Conservation (phyloP, 352 stramenopile genomes). For the Phytopythium oedochilum region DNA sequence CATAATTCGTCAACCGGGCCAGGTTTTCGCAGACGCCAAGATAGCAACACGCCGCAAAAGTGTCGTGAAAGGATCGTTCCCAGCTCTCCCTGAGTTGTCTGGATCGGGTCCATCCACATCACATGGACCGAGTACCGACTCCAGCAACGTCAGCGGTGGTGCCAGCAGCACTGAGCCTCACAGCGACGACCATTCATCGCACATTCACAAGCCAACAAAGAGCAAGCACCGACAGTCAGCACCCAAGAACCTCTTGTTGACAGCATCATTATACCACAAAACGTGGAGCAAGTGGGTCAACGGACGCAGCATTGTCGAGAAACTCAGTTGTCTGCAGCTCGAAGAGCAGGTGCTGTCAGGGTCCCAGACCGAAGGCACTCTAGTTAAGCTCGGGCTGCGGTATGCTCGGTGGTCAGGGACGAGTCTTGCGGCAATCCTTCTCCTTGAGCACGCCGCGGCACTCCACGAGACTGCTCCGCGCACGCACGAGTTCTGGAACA, state of each 20-base stretch:
- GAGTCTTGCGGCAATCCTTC: constrained; percentile 43
- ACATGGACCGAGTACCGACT: background rate
- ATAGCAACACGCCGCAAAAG: background rate
- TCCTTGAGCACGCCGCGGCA: constrained; percentile 49
- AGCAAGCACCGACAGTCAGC: background rate
- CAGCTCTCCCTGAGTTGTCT: background rate
- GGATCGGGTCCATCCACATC: background rate
- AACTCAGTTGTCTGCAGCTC: constrained; percentile 57
- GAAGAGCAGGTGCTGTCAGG: constrained; percentile 56
- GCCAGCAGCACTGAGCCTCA: background rate
- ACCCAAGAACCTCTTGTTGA: background rate
- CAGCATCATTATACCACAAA: constrained; percentile 36
- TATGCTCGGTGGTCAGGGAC: constrained; percentile 51
- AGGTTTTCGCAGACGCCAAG: background rate
- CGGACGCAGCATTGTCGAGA: constrained; percentile 50
- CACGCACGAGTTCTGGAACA: constrained; percentile 66
- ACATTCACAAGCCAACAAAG: background rate
- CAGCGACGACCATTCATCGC: background rate
- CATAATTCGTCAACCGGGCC: background rate
- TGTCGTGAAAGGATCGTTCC: background rate
- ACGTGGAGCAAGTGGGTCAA: constrained; percentile 56
- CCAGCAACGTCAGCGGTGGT: background rate
- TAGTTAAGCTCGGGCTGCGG: constrained; percentile 54
- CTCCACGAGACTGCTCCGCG: constrained; percentile 33
- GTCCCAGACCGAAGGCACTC: constrained; percentile 26